phyloP scores from a whole-genome alignment of 2,329 filamentous ascomycete genomes.

The Fusarium floridanum region DNA sequence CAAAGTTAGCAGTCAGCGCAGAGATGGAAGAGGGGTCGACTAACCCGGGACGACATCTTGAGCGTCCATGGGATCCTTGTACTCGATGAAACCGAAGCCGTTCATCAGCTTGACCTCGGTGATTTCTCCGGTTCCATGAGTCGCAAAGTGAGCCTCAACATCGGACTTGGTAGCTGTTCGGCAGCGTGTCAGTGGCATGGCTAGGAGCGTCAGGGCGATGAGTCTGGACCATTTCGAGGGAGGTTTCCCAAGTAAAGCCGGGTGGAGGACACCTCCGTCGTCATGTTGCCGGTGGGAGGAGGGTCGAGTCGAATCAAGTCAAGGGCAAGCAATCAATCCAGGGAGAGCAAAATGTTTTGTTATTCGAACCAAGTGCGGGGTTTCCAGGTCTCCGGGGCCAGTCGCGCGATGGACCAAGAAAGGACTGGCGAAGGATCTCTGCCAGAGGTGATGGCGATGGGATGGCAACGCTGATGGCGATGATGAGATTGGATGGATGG shows the following conservation, averaged over 20 bases:
- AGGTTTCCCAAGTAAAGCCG: constrained; percentile 98
- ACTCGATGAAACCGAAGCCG: constrained; percentile 99
- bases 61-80: constrained; percentile 98
- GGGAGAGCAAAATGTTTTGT: constrained; percentile 23
- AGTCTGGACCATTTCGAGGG: constrained; percentile 84
- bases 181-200: constrained; percentile 60
- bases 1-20: constrained; percentile 36
- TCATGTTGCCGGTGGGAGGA: constrained; percentile 67
- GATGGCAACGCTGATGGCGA: constrained; percentile 34
- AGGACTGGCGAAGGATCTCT: constrained; percentile 31
- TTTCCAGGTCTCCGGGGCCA: constrained; percentile 43
- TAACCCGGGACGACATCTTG: constrained; percentile 98
- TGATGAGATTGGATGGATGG: constrained; percentile 37
- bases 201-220: constrained; percentile 48
- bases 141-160: constrained; percentile 94
- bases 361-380: constrained; percentile 23
- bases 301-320: constrained; percentile 23
- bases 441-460: constrained; percentile 25
- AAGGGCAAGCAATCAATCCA: constrained; percentile 26
- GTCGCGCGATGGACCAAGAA: constrained; percentile 42
- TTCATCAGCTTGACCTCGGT: constrained; percentile 99
- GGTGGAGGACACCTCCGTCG: constrained; percentile 92
- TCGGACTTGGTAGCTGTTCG: constrained; percentile 92
- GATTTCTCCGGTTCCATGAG: constrained; percentile 96
- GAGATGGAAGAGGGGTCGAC: constrained; percentile 50